These are phyloP conservation scores for Persicaria tinctoria DNA, from an alignment of 148 eudicot genomes.

Conservation along the genomic window DNA sequence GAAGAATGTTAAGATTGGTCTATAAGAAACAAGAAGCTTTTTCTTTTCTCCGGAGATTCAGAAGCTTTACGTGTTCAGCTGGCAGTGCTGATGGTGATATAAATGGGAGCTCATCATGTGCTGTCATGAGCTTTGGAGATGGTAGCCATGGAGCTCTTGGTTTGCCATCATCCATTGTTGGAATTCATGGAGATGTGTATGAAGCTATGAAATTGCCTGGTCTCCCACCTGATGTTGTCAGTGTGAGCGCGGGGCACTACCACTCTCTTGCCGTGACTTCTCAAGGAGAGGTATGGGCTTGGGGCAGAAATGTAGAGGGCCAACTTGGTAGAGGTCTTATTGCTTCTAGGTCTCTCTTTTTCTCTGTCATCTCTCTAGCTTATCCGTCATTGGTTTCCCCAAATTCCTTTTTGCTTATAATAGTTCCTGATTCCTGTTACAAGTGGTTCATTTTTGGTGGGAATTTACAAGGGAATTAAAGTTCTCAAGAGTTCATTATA, in stretches of 20 bases:
- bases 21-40: slow-evolving; percentile 14
- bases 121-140: slow-evolving; percentile 88
- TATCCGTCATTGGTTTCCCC: neutral
- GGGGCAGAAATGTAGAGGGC: slow-evolving; percentile 83
- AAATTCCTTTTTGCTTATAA: neutral
- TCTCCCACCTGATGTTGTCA: slow-evolving; percentile 54
- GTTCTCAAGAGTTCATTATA: neutral
- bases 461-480: neutral
- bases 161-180: slow-evolving; percentile 44
- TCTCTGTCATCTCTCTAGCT: neutral
- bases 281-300: slow-evolving; percentile 81
- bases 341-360: slow-evolving; percentile 49
- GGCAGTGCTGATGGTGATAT: slow-evolving; percentile 3
- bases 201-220: slow-evolving; percentile 74
- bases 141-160: slow-evolving; percentile 89
- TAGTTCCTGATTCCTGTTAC: neutral
- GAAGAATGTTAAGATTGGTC: slow-evolving; percentile 20
- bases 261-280: slow-evolving; percentile 90
- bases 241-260: slow-evolving; percentile 75
- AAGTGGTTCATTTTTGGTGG: neutral
- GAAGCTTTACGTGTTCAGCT: slow-evolving; percentile 18
- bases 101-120: slow-evolving; percentile 22
- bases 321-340: slow-evolving; percentile 76
- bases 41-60: slow-evolving; percentile 16
- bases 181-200: slow-evolving; percentile 68